phyloP scores from a whole-genome alignment of 129 eudicot species.

The Mikania micrantha region DNA sequence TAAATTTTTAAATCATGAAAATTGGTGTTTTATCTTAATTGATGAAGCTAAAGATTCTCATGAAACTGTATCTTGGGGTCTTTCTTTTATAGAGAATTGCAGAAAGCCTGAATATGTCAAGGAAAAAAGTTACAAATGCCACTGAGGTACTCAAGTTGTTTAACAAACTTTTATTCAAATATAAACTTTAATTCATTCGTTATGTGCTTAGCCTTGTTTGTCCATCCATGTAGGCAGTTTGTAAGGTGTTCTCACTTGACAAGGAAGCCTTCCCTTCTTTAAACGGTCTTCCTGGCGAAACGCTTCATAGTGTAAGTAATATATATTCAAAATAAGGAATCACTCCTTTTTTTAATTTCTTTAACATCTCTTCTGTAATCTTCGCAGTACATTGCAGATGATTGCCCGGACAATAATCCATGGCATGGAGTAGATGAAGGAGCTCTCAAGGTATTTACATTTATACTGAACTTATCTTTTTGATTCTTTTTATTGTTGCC shows the following conservation, averaged over 20 bases:
- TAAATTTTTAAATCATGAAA: background rate
- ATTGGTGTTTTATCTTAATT: background rate
- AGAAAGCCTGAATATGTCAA: slow-evolving; percentile 72
- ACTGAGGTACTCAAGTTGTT: slow-evolving; percentile 61
- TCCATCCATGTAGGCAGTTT: slow-evolving; percentile 53
- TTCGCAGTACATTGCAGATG: too few species aligned
- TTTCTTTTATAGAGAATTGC: slow-evolving; percentile 57
- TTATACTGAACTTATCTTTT: background rate
- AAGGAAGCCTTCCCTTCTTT: slow-evolving; percentile 86
- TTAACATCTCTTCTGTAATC: too few species aligned
- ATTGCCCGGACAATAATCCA: too few species aligned
- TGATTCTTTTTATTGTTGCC: background rate
- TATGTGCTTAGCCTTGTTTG: background rate
- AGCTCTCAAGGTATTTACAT: slow-evolving; percentile 72
- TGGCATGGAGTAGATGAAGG: slow-evolving; percentile 60
- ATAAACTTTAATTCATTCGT: background rate
- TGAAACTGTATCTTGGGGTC: background rate
- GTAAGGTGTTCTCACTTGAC: slow-evolving; percentile 84
- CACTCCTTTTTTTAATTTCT: too few species aligned
- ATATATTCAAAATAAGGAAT: too few species aligned
- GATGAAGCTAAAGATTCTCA: background rate
- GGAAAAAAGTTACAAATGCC: slow-evolving; percentile 88
- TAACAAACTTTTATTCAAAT: background rate
- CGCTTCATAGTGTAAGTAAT: background rate
- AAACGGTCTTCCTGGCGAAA: slow-evolving; percentile 86